Base-by-base conservation (phyloP, 768 basidiomycete genomes). In the Grammothele lineata region DNA sequence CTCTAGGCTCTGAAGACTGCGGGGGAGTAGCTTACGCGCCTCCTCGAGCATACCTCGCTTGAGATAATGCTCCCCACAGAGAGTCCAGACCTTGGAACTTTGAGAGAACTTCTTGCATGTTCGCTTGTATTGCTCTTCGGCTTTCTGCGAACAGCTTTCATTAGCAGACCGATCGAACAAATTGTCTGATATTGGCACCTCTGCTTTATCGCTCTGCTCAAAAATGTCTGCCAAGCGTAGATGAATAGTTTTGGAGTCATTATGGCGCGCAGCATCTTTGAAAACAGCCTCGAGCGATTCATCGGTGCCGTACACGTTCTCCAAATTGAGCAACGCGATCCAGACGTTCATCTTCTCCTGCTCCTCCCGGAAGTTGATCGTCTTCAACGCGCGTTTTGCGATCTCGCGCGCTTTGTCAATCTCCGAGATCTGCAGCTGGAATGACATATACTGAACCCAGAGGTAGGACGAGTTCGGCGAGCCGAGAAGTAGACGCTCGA, bases 401-500 rank as follows among this genome's bases (percentile, higher is more conserved):
- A 93, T 83, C 62, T 87, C 84, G 36, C 92, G 79, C 12, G 95
- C 96, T 66, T 94, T 96, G 58, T 93, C 94, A 45, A 96, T 72
- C 67, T 99, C 95, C 24, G 94, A 91, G n/a, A 99, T 78, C 56
- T 92, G 92, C 10, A 98, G 73, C 59, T 94, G 92, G 80, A 97
- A 95, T 8, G 96, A 95, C 92, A 99, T 98, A 66, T 93, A 99
- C 65, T 97, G 94, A 48, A 99, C 85, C 96, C 96, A 99, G 26
- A 98, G 76, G 68, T 87, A 96, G 0, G 96, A 98, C 6, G 94
- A 98, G 62, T 96, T 92, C 1, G 96, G 95, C 0, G 95, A 93
- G 23, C 91, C 90, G 32, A 98, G 75, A 37, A 99, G 77, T 27
- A 90, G 69, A 11, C 96, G 81, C 66, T 99, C 96, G 57, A 97